Base-by-base conservation (phyloP, 371 early-diverging fungal species). In the Ordospora colligata region DNA sequence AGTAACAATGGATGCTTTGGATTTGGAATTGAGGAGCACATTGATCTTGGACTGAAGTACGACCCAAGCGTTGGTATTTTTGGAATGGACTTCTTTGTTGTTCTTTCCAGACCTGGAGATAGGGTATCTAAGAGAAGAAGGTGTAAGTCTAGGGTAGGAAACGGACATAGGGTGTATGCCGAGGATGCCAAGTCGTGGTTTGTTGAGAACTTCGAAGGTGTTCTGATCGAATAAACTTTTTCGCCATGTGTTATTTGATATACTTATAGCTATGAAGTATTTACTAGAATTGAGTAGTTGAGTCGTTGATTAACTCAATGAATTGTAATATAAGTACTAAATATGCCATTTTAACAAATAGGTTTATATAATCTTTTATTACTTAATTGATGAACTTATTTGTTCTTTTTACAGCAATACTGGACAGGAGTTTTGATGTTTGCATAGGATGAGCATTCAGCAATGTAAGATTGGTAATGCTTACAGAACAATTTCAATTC, bases 11-110 rank as follows among this genome's bases (percentile, higher is more conserved):
- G 97, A 75, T 95, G 95, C 91, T 99, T 99, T 84, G 99, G 99
- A 81, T 97, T 97, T 89, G 99, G 99, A 91, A 92, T 99, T 88
- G 90, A 94, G 83, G 99, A 99, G 88, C 98, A 97, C 89, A 99
- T 99, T 79, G 99, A 97, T 88, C 88, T 99, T 84, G 97, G 97
- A 82, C 95, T 97, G 89, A 97, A 97, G 90, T 97, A 97, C 89
- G 97, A 97, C 87, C 97, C 97, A 54, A 88, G 89, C 86, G 95
- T 97, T 83, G 94, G 95, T 75, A 84, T 85, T 64, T 86, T 83
- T 80, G 88, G 88, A 77, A 91, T 95, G 93, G 94, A 94, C 87
- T 94, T 93, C 87, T 92, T 89, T 88, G 91, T 95, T 82, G 93
- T 94, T 87, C 90, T 99, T 89, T 91, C 92, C 75, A 93, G 95